These are phyloP conservation scores for Tylopilus felleus DNA, from an alignment of 768 basidiomycete species.

Conservation along the genomic window DNA sequence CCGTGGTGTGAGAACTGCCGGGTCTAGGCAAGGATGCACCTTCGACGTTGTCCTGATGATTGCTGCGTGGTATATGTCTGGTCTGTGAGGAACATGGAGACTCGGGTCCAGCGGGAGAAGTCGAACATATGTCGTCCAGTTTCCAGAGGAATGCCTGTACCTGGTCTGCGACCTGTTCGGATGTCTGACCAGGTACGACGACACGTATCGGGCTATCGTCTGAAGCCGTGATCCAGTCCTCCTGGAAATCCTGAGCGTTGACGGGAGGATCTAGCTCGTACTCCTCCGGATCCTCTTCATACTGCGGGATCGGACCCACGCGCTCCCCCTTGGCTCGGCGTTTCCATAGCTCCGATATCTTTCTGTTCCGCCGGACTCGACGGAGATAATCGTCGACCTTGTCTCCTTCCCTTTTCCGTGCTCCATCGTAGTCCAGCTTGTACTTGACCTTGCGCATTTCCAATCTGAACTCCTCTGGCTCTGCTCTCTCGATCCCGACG, in stretches of 20 bases:
- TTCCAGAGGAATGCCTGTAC: conserved; percentile 21
- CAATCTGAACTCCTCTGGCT: conserved; percentile 39
- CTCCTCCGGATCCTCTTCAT: conserved; percentile 32
- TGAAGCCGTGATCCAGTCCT: conserved; percentile 35
- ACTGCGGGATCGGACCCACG: conserved; percentile 29
- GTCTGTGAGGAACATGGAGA: conserved; percentile 1
- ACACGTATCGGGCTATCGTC: conserved; percentile 33
- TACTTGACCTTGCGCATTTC: conserved; percentile 59
- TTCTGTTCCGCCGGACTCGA: conserved; percentile 29
- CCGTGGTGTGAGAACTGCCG: conserved; percentile 1
- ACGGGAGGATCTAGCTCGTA: conserved; percentile 34
- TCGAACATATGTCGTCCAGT: conserved; percentile 16
- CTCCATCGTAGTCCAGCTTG: conserved; percentile 45
- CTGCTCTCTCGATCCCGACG: conserved; percentile 36
- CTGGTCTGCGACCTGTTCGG: conserved; percentile 19
- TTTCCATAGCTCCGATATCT: conserved; percentile 24
- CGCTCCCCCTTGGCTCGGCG: conserved; percentile 29
- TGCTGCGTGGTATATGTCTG: neutral
- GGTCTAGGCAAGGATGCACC: neutral
- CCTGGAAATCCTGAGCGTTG: conserved; percentile 31
- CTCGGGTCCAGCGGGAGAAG: neutral
- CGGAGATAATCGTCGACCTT: conserved; percentile 31
- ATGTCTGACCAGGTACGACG: conserved; percentile 36
- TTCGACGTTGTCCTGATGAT: neutral
- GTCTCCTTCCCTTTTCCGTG: conserved; percentile 34